A percentile compares a stretch with the other conserved stretches of the same genome.
Conservation (phyloP, 83 land plant species). For the Picea mariana region DNA sequence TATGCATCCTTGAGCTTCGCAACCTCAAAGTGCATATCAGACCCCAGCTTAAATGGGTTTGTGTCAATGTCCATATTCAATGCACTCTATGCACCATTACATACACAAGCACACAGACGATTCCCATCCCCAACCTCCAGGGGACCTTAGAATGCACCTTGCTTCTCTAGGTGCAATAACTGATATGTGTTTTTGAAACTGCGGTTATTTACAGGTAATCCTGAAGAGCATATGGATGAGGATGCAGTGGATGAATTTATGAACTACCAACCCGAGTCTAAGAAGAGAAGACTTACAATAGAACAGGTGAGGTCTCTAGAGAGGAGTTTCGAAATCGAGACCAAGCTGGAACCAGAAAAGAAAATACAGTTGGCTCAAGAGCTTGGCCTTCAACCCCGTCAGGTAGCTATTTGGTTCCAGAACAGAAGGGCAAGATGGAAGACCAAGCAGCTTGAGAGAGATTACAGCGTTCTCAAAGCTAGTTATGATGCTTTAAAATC, state of each 20-base stretch:
- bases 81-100: too few species aligned
- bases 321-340: constrained; percentile 22
- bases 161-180: too few species aligned
- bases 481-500: constrained; percentile 12
- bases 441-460: constrained; percentile 23
- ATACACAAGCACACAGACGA: too few species aligned
- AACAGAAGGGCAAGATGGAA: constrained; percentile 24
- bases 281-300: constrained; percentile 19
- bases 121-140: too few species aligned
- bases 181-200: too few species aligned
- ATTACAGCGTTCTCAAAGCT: constrained; percentile 15
- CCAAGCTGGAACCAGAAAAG: constrained; percentile 19
- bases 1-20: too few species aligned
- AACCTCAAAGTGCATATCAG: too few species aligned
- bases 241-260: not conserved
- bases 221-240: constrained; percentile 17
- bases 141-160: too few species aligned
- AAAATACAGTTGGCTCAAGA: constrained; percentile 9
- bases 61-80: too few species aligned
- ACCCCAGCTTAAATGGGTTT: too few species aligned
- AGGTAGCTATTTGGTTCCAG: constrained; percentile 25
- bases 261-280: constrained; percentile 11
- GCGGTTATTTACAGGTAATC: constrained; percentile 5
- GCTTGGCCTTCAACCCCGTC: constrained; percentile 20
- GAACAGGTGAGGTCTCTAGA: constrained; percentile 23